phyloP scores from a whole-genome alignment of 805 yeast genomes.

The Lipomyces starkeyi region DNA sequence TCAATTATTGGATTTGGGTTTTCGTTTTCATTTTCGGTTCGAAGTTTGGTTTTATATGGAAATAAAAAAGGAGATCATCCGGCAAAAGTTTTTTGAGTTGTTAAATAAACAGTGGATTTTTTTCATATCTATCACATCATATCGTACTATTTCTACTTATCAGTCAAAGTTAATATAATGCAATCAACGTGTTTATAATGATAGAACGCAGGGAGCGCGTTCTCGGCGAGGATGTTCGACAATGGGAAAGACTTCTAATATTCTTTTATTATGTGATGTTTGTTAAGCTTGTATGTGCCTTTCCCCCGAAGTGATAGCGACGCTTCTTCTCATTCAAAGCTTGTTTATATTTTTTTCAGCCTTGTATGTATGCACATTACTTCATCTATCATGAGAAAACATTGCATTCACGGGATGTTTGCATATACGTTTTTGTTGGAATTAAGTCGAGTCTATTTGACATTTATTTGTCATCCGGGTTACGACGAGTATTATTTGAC shows the following conservation, averaged over 20 bases:
- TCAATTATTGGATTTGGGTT: not conserved
- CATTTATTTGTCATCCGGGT: not conserved
- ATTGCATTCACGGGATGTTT: not conserved
- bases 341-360: not conserved
- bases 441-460: not conserved
- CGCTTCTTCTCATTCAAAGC: not conserved
- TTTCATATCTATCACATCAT: not conserved
- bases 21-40: not conserved
- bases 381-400: constrained; percentile 1
- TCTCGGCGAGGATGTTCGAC: not conserved
- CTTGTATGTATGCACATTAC: not conserved
- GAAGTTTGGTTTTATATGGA: not conserved
- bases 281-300: not conserved
- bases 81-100: constrained; percentile 3
- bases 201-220: not conserved
- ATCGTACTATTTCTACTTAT: not conserved
- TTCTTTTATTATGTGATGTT: not conserved
- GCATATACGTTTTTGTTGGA: not conserved
- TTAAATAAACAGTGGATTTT: not conserved
- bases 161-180: not conserved
- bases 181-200: not conserved
- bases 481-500: not conserved
- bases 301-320: not conserved
- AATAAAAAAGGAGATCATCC: not conserved
- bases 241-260: not conserved